A percentile compares a stretch with the other conserved stretches of the same genome.
These are phyloP conservation scores for Nicotiana attenuata DNA, from an alignment of 257 asterid genomes.

Conservation along the genomic window DNA sequence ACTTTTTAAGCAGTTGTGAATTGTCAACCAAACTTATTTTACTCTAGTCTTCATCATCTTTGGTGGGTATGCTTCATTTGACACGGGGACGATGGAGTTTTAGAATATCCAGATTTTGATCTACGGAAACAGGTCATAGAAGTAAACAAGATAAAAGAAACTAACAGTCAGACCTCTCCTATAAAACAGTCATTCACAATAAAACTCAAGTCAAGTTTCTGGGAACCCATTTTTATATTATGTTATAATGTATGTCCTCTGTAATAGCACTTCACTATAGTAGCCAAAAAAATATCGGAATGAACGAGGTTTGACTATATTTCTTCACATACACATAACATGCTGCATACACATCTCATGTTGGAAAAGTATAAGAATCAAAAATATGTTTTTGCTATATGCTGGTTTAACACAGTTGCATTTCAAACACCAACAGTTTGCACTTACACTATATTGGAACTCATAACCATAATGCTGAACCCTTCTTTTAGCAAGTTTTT, in stretches of 20 bases:
- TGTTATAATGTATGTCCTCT: too few relatives aligned
- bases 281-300: too few relatives aligned
- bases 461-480: constrained; percentile 95
- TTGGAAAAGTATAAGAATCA: neutral
- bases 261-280: too few relatives aligned
- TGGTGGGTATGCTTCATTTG: neutral
- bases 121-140: too few relatives aligned
- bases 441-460: constrained; percentile 74
- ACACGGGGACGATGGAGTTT: neutral
- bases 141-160: too few relatives aligned
- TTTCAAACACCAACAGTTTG: neutral
- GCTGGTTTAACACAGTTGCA: neutral
- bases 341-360: too few relatives aligned
- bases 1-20: neutral
- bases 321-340: neutral
- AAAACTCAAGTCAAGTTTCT: too few relatives aligned
- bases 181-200: too few relatives aligned
- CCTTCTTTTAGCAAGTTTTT: constrained; percentile 83
- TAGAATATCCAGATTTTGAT: too few relatives aligned
- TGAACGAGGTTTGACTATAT: neutral
- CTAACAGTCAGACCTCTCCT: too few relatives aligned
- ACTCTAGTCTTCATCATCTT: neutral
- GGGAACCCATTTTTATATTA: too few relatives aligned
- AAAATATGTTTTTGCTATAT: neutral
- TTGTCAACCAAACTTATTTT: neutral